phyloP scores from a whole-genome alignment of 1,284 basidiomycete species.

The Stereum hirsutum region DNA sequence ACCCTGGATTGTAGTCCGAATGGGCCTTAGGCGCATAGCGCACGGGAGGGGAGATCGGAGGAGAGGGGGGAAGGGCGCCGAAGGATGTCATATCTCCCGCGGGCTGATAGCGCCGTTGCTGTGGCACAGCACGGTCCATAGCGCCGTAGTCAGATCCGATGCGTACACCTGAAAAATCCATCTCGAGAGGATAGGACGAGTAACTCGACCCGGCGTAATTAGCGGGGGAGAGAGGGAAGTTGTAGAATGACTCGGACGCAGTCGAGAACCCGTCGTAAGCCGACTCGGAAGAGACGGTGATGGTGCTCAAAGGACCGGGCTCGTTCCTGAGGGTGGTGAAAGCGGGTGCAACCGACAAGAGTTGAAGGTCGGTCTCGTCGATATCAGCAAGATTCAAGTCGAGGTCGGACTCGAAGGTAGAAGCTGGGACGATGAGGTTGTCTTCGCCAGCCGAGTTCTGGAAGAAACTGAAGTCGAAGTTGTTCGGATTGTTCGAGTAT shows the following conservation, averaged over 20 bases:
- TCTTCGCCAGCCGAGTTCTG: conserved; percentile 50
- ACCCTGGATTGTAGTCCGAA: conserved; percentile 37
- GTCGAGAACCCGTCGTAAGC: conserved; percentile 21
- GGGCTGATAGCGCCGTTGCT: conserved; percentile 27
- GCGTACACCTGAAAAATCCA: conserved; percentile 22
- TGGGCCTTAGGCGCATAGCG: conserved; percentile 20
- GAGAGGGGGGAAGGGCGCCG: conserved; percentile 47
- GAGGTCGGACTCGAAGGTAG: conserved; percentile 76
- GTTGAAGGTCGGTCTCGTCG: conserved; percentile 49
- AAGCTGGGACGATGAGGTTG: conserved; percentile 64
- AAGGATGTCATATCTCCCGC: conserved; percentile 41
- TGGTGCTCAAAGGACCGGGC: conserved; percentile 57
- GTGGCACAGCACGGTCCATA: conserved; percentile 24
- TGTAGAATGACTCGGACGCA: conserved; percentile 25
- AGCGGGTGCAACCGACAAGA: conserved; percentile 45
- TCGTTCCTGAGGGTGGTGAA: conserved; percentile 52
- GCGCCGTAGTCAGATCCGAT: conserved; percentile 42
- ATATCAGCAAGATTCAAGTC: conserved; percentile 58
- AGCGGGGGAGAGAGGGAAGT: conserved; percentile 11
- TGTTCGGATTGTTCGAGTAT: conserved; percentile 14
- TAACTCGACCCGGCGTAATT: conserved; percentile 15
- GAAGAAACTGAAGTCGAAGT: conserved; percentile 61
- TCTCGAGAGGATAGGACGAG: conserved; percentile 17
- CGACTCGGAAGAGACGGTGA: conserved; percentile 70
- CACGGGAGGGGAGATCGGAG: conserved; percentile 23